Evolutionary conservation across 1,139 yeast species (phyloP).

Genomic region (Yamadazyma trypodendri): DNA sequence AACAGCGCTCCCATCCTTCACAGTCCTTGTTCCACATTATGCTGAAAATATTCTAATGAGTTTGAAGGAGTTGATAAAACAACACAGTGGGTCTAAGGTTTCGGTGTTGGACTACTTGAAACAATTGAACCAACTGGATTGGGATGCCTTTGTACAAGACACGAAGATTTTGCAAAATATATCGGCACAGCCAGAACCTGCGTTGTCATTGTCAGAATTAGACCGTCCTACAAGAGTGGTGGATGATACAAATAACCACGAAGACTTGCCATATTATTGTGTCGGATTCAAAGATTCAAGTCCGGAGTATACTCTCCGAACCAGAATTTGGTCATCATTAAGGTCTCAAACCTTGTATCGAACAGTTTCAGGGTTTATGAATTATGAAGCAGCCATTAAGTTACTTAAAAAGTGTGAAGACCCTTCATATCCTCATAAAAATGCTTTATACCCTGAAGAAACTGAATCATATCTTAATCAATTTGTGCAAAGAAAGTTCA

Average conservation of each 20-base stretch:
- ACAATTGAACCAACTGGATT: constrained; percentile 65
- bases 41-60: constrained; percentile 69
- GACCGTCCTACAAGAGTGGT: background rate
- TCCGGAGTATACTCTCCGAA: constrained; percentile 61
- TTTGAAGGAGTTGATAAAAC: constrained; percentile 66
- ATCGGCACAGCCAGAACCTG: constrained; percentile 3
- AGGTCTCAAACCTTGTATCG: constrained; percentile 77
- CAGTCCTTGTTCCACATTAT: constrained; percentile 85
- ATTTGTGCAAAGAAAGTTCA: constrained; percentile 64
- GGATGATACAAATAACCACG: background rate
- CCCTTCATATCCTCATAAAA: constrained; percentile 27
- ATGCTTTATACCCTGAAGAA: constrained; percentile 23
- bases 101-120: constrained; percentile 75
- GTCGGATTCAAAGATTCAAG: constrained; percentile 68
- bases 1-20: constrained; percentile 76
- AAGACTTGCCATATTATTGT: constrained; percentile 65
- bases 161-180: constrained; percentile 41
- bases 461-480: constrained; percentile 43
- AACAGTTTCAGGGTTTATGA: constrained; percentile 75
- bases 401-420: constrained; percentile 65
- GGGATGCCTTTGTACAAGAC: constrained; percentile 75
- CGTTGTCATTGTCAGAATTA: background rate
- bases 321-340: constrained; percentile 80
- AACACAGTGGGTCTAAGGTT: constrained; percentile 55
- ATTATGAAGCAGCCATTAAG: constrained; percentile 66